phyloP scores from a whole-genome alignment of 2,329 filamentous ascomycete genomes.

The Alternaria longipes region DNA sequence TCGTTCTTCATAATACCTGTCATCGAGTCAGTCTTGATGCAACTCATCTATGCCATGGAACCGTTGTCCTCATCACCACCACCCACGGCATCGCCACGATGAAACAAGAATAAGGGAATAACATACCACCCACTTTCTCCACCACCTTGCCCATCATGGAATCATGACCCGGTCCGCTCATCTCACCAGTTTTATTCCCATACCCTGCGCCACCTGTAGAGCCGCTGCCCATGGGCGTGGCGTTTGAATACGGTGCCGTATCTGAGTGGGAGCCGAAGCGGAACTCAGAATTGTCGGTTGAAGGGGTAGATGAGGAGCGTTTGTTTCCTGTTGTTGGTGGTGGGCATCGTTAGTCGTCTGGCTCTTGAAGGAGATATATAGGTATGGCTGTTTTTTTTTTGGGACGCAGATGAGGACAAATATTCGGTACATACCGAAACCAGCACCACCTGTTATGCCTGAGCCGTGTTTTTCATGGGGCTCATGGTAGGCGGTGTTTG shows the following conservation, averaged over 20 bases:
- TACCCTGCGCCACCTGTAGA: slow-evolving; percentile 49
- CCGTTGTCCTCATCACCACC: too few species aligned
- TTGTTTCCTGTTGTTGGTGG: slow-evolving; percentile 43
- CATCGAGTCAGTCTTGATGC: too few species aligned
- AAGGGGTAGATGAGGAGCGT: slow-evolving; percentile 22
- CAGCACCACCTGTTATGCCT: slow-evolving; percentile 46
- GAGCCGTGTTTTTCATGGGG: slow-evolving; percentile 43
- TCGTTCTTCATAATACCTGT: slow-evolving; percentile 55
- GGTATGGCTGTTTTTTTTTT: too few species aligned
- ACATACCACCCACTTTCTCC: slow-evolving; percentile 64
- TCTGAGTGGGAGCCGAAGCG: slow-evolving; percentile 34
- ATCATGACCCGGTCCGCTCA: slow-evolving; percentile 41
- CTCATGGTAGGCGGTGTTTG: slow-evolving; percentile 39
- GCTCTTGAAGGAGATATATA: too few species aligned
- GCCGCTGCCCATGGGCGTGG: slow-evolving; percentile 41
- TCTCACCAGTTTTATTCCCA: slow-evolving; percentile 51
- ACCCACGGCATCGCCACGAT: too few species aligned
- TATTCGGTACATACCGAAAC: slow-evolving; percentile 29
- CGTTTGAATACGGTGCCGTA: slow-evolving; percentile 37
- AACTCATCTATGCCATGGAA: too few species aligned
- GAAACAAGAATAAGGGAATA: too few species aligned
- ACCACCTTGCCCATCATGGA: slow-evolving; percentile 66
- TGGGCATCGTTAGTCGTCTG: neutral
- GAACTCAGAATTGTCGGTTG: slow-evolving; percentile 7
- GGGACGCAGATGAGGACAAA: neutral